Evolutionary conservation across 768 basidiomycete genomes (phyloP).

Genomic region (Coprinellus micaceus): DNA sequence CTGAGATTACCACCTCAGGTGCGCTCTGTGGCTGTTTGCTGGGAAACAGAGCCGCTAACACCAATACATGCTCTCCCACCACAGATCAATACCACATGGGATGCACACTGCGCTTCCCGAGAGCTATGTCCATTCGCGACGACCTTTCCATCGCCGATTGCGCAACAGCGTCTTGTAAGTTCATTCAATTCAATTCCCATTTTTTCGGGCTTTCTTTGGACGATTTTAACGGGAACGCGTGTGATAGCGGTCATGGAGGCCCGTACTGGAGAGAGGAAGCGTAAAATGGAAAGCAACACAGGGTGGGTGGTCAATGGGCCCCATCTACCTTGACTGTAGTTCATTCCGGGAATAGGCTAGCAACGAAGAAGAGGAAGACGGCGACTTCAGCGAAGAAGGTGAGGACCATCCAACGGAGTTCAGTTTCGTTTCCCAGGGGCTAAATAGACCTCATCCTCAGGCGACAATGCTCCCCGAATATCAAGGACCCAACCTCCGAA

Average conservation of each 20-base stretch:
- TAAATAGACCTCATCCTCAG: constrained; percentile 28
- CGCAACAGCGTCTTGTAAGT: constrained; percentile 60
- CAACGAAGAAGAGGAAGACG: constrained; percentile 61
- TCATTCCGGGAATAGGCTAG: constrained; percentile 21
- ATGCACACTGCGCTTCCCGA: constrained; percentile 92
- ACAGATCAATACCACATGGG: constrained; percentile 80
- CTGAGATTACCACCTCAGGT: constrained; percentile 83
- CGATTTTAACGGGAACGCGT: not conserved
- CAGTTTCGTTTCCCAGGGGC: not conserved
- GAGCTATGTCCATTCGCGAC: constrained; percentile 75
- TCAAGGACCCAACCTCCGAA: constrained; percentile 58
- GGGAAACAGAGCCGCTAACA: constrained; percentile 8
- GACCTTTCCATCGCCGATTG: constrained; percentile 74
- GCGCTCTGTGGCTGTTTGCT: constrained; percentile 1
- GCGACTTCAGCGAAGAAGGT: constrained; percentile 43
- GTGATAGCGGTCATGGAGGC: constrained; percentile 54
- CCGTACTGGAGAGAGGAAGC: constrained; percentile 62
- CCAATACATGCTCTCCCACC: no score
- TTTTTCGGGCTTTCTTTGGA: not conserved
- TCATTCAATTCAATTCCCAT: not conserved
- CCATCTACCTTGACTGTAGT: not conserved
- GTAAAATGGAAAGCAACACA: constrained; percentile 64
- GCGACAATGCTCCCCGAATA: constrained; percentile 61
- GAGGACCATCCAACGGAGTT: not conserved
- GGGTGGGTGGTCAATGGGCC: constrained; percentile 33